Evolutionary conservation across 306 rosid species (phyloP), one percentile per base, ranked within the genome.

Genomic region (Sechiopsis laciniata): DNA sequence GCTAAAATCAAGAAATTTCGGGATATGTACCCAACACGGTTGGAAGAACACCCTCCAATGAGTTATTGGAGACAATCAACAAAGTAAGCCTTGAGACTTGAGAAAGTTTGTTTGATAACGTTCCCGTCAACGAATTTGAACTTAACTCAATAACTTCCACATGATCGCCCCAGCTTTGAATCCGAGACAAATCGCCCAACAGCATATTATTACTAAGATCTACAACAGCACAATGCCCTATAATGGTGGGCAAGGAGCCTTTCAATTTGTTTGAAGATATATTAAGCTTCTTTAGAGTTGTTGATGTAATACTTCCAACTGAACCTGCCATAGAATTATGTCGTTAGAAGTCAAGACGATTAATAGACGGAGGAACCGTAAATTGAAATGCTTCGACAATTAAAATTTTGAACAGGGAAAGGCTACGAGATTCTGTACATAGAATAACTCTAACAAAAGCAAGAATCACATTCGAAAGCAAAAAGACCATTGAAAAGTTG

Each of bases 151-250:
- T 79, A 58, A 87, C 85, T 82, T 90, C 90, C 7, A 88, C 85
- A 81, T 88, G 82, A 80, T 88, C 87, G 45, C 95, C 95, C 97
- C 97, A 90, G 77, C 81, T 77, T 67, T 67, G 83, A 75, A 88
- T 84, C 84, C 88, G 84, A 26, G 90, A 85, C 71, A 90, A 20
- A 72, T 87, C 71, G 53, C 92, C 95, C 0, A 85, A 87, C 40
- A 90, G 78, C 79, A 55, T 80, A 76, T 90, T 90, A 55, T 88
- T 88, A 74, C 97, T 88, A 73, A 90, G 81, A 78, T 90, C 97
- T 75, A 90, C 22, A 67, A 78, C 56, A 54, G 87, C 72, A 74
- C 97, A 90, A 51, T 80, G 89, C 12, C 92, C 90, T 58, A 88
- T 80, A 56, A 5, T 84, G 72, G 84, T 73, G 74, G 97, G 97